These are phyloP conservation scores for Apophysomyces sp. DNA, from an alignment of 371 early-diverging fungal species.

Conservation along the genomic window DNA sequence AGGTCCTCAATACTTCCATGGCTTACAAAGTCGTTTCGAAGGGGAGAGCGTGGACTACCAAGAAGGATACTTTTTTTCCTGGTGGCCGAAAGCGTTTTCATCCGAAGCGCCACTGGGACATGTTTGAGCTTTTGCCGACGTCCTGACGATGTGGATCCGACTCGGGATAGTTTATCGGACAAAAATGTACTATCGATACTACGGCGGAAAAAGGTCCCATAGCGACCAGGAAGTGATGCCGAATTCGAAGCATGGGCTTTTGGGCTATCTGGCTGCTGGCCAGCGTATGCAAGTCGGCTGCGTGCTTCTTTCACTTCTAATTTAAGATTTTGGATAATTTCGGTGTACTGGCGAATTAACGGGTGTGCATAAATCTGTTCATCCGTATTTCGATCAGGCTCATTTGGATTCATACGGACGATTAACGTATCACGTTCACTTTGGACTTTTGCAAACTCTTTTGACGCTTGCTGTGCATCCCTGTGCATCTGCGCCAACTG, in stretches of 20 bases:
- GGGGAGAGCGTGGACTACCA: neutral
- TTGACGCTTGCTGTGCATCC: constrained; percentile 28
- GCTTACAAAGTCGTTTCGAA: neutral
- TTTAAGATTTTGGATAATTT: constrained; percentile 40
- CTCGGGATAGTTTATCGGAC: neutral
- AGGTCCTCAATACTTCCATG: neutral
- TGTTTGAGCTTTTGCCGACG: constrained; percentile 13
- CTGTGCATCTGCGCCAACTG: constrained; percentile 39
- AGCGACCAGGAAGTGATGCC: neutral
- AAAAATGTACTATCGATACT: neutral
- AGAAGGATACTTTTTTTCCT: neutral
- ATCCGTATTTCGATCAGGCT: neutral
- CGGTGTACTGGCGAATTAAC: constrained; percentile 41
- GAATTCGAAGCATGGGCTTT: constrained; percentile 3
- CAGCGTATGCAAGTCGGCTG: constrained; percentile 7
- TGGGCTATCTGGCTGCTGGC: constrained; percentile 1
- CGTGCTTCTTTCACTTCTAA: constrained; percentile 36
- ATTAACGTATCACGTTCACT: constrained; percentile 51
- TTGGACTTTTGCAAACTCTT: constrained; percentile 39
- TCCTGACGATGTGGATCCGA: constrained; percentile 9
- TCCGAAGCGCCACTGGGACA: constrained; percentile 15
- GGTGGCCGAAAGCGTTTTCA: constrained; percentile 7
- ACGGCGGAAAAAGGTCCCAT: neutral
- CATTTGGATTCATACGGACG: constrained; percentile 16
- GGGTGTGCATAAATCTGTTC: constrained; percentile 32